Evolutionary conservation across 2,329 filamentous ascomycete genomes (phyloP), one percentile per base, ranked within the genome.

Genomic region (Ceratocystis ficicola): DNA sequence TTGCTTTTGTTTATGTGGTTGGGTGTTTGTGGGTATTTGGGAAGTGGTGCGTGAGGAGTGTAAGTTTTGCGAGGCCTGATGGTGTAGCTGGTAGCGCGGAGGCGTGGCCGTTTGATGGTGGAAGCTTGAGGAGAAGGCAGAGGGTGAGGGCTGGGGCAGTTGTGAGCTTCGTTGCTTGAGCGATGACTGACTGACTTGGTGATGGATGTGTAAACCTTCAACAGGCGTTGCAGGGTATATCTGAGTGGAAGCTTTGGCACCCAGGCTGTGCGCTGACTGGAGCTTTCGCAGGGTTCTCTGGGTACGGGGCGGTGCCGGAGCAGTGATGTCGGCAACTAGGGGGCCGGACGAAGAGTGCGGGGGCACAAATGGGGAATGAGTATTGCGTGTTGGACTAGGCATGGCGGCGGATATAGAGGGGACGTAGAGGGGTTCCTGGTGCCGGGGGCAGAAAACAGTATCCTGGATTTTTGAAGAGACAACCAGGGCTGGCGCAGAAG

Each of bases 261-360:
- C 83, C 65, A 90, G 76, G 75, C 82, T 79, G 77, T 90, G 87
- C 63, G 89, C 87, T 41, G 88, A 91, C 75, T 90, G 87, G 36
- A 90, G 83, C 73, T 87, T 86, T 70, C 88, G 83, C 68, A 91
- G 79, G 60, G 83, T 81, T 71, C 87, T 83, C 73, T 86, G 83
- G 30, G 84, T 84, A 68, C 84, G 81, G 55, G 86, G 85, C 32
- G 85, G 86, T 28, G 83, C 79, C 68, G 84, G 80, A 61, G 80
- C 74, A 71, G 82, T 78, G 65, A 82, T 76, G 69, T 82, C 77
- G 48, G 78, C 75, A 44, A 65, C 67, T 10, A 65, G 60, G 15
- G 20, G 4, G 5, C 25, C 28, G 28, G 55, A 32, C 5, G 52
- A 62, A 15, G 64, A 15, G 15, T 59, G 64, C n/a, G 52, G 44